phyloP scores from a whole-genome alignment of 2,329 filamentous ascomycete genomes.

The Pochonia chlamydosporia region DNA sequence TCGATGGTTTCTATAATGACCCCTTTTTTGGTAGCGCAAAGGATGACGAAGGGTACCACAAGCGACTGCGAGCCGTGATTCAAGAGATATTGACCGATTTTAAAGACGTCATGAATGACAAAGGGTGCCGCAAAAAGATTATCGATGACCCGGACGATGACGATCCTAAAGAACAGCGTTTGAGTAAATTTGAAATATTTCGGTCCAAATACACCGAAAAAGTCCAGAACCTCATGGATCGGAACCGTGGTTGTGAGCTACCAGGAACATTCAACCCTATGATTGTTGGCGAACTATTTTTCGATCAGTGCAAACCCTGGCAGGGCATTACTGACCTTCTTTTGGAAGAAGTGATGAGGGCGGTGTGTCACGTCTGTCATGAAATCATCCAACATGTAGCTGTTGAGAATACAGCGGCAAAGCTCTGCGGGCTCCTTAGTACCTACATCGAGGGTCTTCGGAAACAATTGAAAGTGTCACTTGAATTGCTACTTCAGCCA shows the following conservation, averaged over 20 bases:
- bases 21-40: conserved; percentile 40
- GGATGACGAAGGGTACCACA: conserved; percentile 25
- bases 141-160: conserved; percentile 22
- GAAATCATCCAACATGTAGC: conserved; percentile 11
- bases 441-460: conserved; percentile 13
- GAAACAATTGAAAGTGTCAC: conserved; percentile 30
- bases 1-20: conserved; percentile 46
- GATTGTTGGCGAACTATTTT: conserved; percentile 54
- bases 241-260: conserved; percentile 40
- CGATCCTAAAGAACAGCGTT: background rate
- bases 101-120: conserved; percentile 30
- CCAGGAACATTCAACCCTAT: conserved; percentile 56
- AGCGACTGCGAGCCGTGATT: conserved; percentile 47
- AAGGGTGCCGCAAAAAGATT: conserved; percentile 30
- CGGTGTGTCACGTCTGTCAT: conserved; percentile 5
- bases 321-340: conserved; percentile 30
- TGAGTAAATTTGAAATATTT: conserved; percentile 1
- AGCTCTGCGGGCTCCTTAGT: conserved; percentile 11
- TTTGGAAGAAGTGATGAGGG: conserved; percentile 6
- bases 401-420: conserved; percentile 11
- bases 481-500: conserved; percentile 38
- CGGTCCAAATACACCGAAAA: conserved; percentile 13
- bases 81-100: conserved; percentile 41
- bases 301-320: conserved; percentile 54
- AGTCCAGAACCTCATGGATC: conserved; percentile 14